Conservation (phyloP, 352 stramenopile species). For the Pythium utonaiense region DNA sequence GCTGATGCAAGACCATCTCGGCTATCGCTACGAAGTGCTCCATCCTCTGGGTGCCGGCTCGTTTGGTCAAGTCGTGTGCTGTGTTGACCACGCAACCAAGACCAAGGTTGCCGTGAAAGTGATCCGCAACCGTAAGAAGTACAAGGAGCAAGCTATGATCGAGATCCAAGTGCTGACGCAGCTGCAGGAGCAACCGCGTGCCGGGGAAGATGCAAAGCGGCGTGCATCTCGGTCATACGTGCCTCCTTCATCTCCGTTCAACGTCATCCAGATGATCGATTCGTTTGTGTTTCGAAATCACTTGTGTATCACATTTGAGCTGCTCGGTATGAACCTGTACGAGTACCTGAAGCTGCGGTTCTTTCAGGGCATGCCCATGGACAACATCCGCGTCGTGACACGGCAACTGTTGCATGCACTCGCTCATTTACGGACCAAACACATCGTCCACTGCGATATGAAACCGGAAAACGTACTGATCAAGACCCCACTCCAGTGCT, state of each 20-base stretch:
- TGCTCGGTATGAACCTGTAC: slow-evolving; percentile 95
- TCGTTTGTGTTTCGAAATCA: slow-evolving; percentile 94
- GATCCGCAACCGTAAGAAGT: slow-evolving; percentile 96
- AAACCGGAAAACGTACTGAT: slow-evolving; percentile 97
- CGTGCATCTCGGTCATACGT: not conserved
- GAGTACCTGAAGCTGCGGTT: slow-evolving; percentile 95
- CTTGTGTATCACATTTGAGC: slow-evolving; percentile 96
- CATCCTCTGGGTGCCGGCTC: slow-evolving; percentile 95
- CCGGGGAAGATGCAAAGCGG: not conserved
- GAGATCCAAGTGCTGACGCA: slow-evolving; percentile 94
- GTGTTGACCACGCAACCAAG: slow-evolving; percentile 80
- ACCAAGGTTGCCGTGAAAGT: slow-evolving; percentile 96
- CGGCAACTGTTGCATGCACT: slow-evolving; percentile 87
- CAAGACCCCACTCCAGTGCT: slow-evolving; percentile 50
- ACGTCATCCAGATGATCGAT: slow-evolving; percentile 85
- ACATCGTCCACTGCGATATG: slow-evolving; percentile 97
- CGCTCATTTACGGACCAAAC: slow-evolving; percentile 61
- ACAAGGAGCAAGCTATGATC: slow-evolving; percentile 93
- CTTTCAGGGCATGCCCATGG: slow-evolving; percentile 93
- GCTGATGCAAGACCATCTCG: slow-evolving; percentile 90
- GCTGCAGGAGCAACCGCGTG: slow-evolving; percentile 34
- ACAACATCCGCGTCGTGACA: slow-evolving; percentile 84
- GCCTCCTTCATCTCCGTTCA: slow-evolving; percentile 16
- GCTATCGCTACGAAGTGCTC: slow-evolving; percentile 93
- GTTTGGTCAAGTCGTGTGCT: slow-evolving; percentile 98